Evolutionary conservation across 495 filamentous ascomycete genomes (phyloP), one percentile per base, ranked within the genome.

Genomic region (Pyrenula aspistea): DNA sequence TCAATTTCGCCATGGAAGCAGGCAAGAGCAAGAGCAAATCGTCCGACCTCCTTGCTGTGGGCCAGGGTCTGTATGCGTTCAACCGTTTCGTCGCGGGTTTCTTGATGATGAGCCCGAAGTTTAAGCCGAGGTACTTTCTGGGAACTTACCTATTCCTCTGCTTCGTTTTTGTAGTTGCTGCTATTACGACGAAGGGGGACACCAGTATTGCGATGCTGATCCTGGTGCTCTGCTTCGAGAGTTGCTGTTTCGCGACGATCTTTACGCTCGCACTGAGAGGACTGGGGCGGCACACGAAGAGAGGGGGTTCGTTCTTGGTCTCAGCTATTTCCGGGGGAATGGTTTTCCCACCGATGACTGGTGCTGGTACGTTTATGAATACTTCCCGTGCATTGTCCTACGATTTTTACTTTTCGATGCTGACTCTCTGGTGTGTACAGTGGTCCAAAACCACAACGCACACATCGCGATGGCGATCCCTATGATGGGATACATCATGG

Each of bases 211-310:
- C 75, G 12, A 74, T 85, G 69, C 68, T 87, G 11, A 81, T 76
- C 63, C 65, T 87, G 12, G 80, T 84, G 8, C 77, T 89, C 22
- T 85, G 83, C 70, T 88, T 82, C 61, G 86, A 88, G 66, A 83
- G 80, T 1, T 80, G 77, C 53, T 78, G 85, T 67, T 90, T 84
- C 74, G 84, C 87, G 0, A 79, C 86, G 4, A 82, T 88, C 55
- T 87, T 86, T 68, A 76, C 81, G 2, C 73, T 89, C 1, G 78
- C 81, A 2, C 73, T 91, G 24, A 78, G 86, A 51, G 85, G 86
- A 8, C 75, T 89, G 0, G 85, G 85, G 8, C 73, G 79, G 20
- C 84, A 83, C 56, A 88, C 85, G 1, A 90, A 90, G 67, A 74
- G 79, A 19, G 85, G 82, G 11, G 80, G 83, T 1, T 84, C 81